phyloP scores from a whole-genome alignment of 495 filamentous ascomycete species.

The Astrocystis sublimbata region DNA sequence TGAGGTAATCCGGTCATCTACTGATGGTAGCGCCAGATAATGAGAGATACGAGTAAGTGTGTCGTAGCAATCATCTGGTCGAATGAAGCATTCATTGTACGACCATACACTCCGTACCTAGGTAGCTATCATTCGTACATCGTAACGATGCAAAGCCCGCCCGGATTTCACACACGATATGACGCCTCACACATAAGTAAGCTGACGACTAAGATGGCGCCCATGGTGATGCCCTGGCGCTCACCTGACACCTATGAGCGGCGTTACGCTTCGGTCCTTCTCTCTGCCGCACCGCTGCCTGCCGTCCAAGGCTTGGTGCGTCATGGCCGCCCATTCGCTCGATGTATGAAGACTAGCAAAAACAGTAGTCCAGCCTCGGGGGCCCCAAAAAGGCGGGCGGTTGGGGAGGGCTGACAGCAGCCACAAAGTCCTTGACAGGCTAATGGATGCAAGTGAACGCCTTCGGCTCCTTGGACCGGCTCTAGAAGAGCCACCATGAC shows the following conservation, averaged over 20 bases:
- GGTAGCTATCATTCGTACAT: too few species aligned
- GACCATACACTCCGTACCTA: neutral
- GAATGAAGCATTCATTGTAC: neutral
- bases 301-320: neutral
- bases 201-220: slow-evolving; percentile 1
- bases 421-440: neutral
- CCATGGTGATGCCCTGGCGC: neutral
- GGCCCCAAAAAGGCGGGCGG: neutral
- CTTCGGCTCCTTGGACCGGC: neutral
- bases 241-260: neutral
- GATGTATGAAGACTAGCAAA: neutral
- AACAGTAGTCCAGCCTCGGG: neutral
- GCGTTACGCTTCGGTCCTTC: neutral
- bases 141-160: neutral
- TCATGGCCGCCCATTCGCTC: neutral
- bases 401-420: neutral
- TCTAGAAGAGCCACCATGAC: neutral
- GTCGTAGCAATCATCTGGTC: neutral
- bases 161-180: neutral
- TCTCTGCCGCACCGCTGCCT: neutral
- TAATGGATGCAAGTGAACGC: neutral
- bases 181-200: slow-evolving; percentile 6
- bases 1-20: slow-evolving; percentile 4
- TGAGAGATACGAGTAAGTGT: neutral
- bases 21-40: neutral